A percentile compares a stretch with the other conserved stretches of the same genome.
Conservation (phyloP, 1,284 basidiomycete genomes). For the Lentinus polychrous region DNA sequence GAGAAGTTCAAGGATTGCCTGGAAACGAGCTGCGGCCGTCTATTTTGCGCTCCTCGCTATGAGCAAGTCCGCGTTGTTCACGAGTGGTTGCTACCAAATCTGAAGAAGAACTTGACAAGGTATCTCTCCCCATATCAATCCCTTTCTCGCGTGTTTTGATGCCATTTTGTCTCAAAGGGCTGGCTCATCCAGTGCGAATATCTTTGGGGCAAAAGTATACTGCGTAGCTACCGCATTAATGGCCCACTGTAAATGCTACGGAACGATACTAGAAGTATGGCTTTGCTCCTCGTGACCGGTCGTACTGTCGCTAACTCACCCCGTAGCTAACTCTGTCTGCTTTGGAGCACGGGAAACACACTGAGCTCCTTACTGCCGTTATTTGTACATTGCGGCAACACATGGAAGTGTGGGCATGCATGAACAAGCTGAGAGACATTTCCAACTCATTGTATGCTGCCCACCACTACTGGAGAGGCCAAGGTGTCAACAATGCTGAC, state of each 20-base stretch:
- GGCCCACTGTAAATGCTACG: slow-evolving; percentile 54
- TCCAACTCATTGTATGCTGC: slow-evolving; percentile 52
- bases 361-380: slow-evolving; percentile 49
- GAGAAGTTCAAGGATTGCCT: slow-evolving; percentile 34
- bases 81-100: slow-evolving; percentile 63
- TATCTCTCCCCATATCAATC: slow-evolving; percentile 20
- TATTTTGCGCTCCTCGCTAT: slow-evolving; percentile 53
- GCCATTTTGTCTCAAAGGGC: slow-evolving; percentile 7
- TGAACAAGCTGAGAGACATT: slow-evolving; percentile 54
- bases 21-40: slow-evolving; percentile 34
- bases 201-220: slow-evolving; percentile 40
- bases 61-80: slow-evolving; percentile 63
- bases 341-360: slow-evolving; percentile 42
- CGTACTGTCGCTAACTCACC: slow-evolving; percentile 4
- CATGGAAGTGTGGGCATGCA: slow-evolving; percentile 67
- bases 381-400: slow-evolving; percentile 63
- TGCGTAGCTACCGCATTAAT: slow-evolving; percentile 53
- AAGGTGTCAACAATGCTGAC: slow-evolving; percentile 55
- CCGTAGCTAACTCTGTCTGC: slow-evolving; percentile 52
- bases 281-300: slow-evolving; percentile 4
- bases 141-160: too few relatives aligned
- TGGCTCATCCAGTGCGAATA: slow-evolving; percentile 9
- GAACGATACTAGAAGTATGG: slow-evolving; percentile 59
- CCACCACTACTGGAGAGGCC: slow-evolving; percentile 54
- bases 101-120: slow-evolving; percentile 46